A percentile compares a stretch with the other conserved stretches of the same genome.
Conservation (phyloP, 1,139 yeast species). For the Yamadazyma trypodendri region DNA sequence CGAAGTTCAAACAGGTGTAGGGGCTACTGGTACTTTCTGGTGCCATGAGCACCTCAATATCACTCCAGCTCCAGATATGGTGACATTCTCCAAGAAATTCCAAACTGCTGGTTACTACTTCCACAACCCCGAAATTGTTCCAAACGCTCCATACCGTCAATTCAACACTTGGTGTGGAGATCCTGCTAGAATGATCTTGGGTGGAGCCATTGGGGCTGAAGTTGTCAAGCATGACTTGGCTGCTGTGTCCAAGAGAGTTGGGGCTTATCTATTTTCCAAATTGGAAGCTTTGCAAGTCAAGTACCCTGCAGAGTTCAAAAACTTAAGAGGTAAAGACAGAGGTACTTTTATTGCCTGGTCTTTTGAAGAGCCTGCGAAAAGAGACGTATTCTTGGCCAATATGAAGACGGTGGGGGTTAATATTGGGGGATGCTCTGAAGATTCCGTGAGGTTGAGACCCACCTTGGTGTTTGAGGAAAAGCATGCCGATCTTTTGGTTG, state of each 20-base stretch:
- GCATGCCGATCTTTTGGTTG: conserved; percentile 64
- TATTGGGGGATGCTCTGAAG: conserved; percentile 73
- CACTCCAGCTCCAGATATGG: conserved; percentile 66
- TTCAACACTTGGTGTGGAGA: conserved; percentile 88
- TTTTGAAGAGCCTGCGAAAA: conserved; percentile 41
- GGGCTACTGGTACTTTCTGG: conserved; percentile 72
- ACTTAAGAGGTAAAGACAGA: conserved; percentile 65
- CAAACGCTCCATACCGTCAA: conserved; percentile 67
- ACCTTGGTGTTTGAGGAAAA: conserved; percentile 63
- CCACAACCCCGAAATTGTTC: conserved; percentile 60
- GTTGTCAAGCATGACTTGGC: conserved; percentile 52
- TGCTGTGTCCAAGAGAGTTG: conserved; percentile 52
- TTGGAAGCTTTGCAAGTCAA: conserved; percentile 43
- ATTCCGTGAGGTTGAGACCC: conserved; percentile 68
- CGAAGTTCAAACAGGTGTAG: conserved; percentile 77
- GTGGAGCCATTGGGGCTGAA: conserved; percentile 63
- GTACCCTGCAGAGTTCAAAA: conserved; percentile 44
- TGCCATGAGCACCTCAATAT: conserved; percentile 71
- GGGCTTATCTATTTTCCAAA: conserved; percentile 54
- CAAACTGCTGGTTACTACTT: conserved; percentile 80
- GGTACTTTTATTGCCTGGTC: conserved; percentile 82
- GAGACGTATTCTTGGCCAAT: conserved; percentile 51
- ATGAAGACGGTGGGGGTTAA: conserved; percentile 60
- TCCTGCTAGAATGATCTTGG: conserved; percentile 65
- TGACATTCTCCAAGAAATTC: conserved; percentile 74